Evolutionary conservation across 31 red algal genomes (phyloP), one percentile per base, ranked within the genome.

Genomic region (Odonthalia washingtoniensis): DNA sequence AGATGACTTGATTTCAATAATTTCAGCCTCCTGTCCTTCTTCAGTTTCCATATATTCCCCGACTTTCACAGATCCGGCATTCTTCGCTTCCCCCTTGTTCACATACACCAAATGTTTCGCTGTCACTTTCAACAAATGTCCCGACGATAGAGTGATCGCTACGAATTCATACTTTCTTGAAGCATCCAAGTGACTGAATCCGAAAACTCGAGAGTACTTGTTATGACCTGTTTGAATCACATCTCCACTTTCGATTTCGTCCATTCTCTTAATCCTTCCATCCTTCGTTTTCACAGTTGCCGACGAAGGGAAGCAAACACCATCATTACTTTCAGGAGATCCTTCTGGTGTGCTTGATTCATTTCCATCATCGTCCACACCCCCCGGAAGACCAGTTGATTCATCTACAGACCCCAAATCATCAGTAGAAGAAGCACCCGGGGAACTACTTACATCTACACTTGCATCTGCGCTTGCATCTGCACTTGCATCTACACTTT

Each of bases 251-350:
- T 46, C 35, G 32, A 94, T 21, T 4, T 84, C 72, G 53, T 65
- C 76, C 66, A 94, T 94, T 39, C 85, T 42, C 1, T 65, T 39
- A 4, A 17, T 46, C 6, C 26, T 68, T 14, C 91, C 91, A 41
- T 77, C 32, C 53, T 5, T 62, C 32, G 89, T 77, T 27, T 40
- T 46, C 5, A 88, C 85, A 1, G 33, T 89, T 27, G 91, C 91
- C 28, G 66, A 68, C 3, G 85, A 65, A 2, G 91, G 91, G 85
- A 94, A 94, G 80, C 91, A 94, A 1, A 72, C 91, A 46, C 63
- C 75, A n/a, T 74, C 68, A 46, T 82, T 39, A 5, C 41, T 45
- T 81, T 78, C 82, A 14, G 83, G 32, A 40, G 40, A 74, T 31
- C 69, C 30, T 46, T 46, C 45, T 46, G 35, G 24, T 31, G 28